These are phyloP conservation scores for Boletus semigastroideus DNA, from an alignment of 1,284 basidiomycete species.

Conservation along the genomic window DNA sequence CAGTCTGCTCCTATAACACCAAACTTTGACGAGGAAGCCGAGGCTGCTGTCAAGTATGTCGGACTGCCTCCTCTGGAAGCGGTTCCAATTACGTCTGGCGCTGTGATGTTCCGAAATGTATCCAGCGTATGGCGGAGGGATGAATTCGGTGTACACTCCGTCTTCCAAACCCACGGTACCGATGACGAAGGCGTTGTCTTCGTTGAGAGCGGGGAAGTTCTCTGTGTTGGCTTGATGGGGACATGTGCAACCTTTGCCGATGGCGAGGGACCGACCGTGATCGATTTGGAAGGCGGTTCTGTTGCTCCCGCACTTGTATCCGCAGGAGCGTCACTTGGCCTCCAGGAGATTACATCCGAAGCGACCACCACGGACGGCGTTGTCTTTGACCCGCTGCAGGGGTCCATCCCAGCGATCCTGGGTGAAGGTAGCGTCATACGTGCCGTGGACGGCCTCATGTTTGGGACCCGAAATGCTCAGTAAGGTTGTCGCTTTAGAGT, in stretches of 20 bases:
- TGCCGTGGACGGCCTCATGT: slow-evolving; percentile 76
- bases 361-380: slow-evolving; percentile 65
- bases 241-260: slow-evolving; percentile 18
- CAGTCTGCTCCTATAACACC: slow-evolving; percentile 58
- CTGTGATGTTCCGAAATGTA: slow-evolving; percentile 48
- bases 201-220: slow-evolving; percentile 32
- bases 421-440: slow-evolving; percentile 56
- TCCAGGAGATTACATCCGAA: slow-evolving; percentile 63
- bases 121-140: slow-evolving; percentile 23
- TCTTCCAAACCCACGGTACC: slow-evolving; percentile 12
- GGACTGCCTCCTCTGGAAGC: slow-evolving; percentile 63
- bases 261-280: slow-evolving; percentile 12
- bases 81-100: slow-evolving; percentile 21
- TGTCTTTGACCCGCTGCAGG: slow-evolving; percentile 51
- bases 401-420: slow-evolving; percentile 45
- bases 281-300: slow-evolving; percentile 43
- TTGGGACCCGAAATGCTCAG: slow-evolving; percentile 72
- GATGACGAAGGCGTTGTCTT: slow-evolving; percentile 30
- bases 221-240: slow-evolving; percentile 29
- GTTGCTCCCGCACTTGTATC: slow-evolving; percentile 57
- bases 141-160: slow-evolving; percentile 20
- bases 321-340: slow-evolving; percentile 57
- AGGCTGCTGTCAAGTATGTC: slow-evolving; percentile 52
- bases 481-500: slow-evolving; percentile 37
- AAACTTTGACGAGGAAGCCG: slow-evolving; percentile 60